phyloP scores from a whole-genome alignment of 2,329 filamentous ascomycete genomes.

The Clarireedia monteithiana region DNA sequence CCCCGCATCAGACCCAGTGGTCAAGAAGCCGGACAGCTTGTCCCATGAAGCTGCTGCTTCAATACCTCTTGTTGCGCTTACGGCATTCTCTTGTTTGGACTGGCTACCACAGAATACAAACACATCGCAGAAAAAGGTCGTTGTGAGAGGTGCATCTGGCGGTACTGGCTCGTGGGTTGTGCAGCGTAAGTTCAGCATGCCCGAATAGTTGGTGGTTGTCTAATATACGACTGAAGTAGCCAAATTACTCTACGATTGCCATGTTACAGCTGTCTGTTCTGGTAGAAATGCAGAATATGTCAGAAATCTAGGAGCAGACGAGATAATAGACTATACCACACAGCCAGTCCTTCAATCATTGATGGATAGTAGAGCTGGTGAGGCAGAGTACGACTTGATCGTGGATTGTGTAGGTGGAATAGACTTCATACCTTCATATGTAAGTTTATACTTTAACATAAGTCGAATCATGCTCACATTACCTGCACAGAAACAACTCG shows the following conservation, averaged over 20 bases:
- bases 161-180: conserved; percentile 25
- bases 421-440: conserved; percentile 20
- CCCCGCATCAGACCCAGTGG: conserved; percentile 20
- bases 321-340: conserved; percentile 25
- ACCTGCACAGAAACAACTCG: conserved; percentile 15
- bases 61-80: conserved; percentile 36
- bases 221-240: conserved; percentile 17
- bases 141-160: conserved; percentile 25
- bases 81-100: conserved; percentile 30
- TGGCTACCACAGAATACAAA: conserved; percentile 19
- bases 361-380: conserved; percentile 4
- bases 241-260: conserved; percentile 22
- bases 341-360: conserved; percentile 16
- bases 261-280: conserved; percentile 27
- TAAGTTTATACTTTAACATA: conserved; percentile 6
- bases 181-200: conserved; percentile 16
- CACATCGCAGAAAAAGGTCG: conserved; percentile 17
- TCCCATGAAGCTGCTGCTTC: conserved; percentile 37
- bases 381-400: conserved; percentile 18
- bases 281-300: conserved; percentile 22
- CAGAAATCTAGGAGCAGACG: conserved; percentile 21
- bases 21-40: conserved; percentile 33
- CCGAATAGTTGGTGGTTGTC: not conserved
- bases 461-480: not conserved
- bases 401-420: conserved; percentile 32